Percentiles rank a stretch among this genome's conserved stretches.
Conservation (phyloP, 371 early-diverging fungal species). For the Mucor saturninus region DNA sequence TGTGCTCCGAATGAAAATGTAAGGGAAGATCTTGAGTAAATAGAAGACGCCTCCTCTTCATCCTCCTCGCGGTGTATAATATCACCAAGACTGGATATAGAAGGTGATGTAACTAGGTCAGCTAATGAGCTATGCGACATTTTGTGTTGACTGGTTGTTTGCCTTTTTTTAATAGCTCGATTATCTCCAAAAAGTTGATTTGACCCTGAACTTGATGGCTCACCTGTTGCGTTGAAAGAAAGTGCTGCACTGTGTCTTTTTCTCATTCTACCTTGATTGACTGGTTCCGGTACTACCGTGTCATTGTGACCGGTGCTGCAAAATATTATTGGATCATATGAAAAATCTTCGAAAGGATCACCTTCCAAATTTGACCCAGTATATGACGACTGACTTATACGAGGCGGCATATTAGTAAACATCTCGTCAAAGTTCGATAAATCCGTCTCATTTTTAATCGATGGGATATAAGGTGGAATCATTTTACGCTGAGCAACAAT, state of each 20-base stretch:
- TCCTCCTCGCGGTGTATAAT: conserved; percentile 24
- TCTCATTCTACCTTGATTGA: conserved; percentile 10
- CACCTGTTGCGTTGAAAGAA: neutral
- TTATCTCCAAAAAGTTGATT: conserved; percentile 6
- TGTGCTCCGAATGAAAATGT: conserved; percentile 12
- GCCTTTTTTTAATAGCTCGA: conserved; percentile 17
- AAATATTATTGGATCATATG: conserved; percentile 26
- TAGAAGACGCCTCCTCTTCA: conserved; percentile 29
- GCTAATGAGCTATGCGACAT: conserved; percentile 1
- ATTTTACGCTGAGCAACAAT: conserved; percentile 56
- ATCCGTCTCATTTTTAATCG: conserved; percentile 54
- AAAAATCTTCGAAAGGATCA: conserved; percentile 42
- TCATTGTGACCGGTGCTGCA: neutral
- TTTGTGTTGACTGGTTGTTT: conserved; percentile 8
- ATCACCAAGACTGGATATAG: neutral
- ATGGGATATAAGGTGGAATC: conserved; percentile 61
- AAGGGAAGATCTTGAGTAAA: conserved; percentile 16
- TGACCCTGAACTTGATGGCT: conserved; percentile 4
- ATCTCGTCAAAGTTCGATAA: conserved; percentile 66
- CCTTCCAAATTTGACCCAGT: neutral
- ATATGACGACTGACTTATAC: conserved; percentile 39
- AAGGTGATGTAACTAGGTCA: neutral
- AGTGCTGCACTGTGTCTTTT: conserved; percentile 43
- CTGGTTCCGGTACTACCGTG: conserved; percentile 3
- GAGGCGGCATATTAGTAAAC: conserved; percentile 63